These are phyloP conservation scores for Pleurotus citrinopileatus DNA, from an alignment of 768 basidiomycete genomes.

Conservation along the genomic window DNA sequence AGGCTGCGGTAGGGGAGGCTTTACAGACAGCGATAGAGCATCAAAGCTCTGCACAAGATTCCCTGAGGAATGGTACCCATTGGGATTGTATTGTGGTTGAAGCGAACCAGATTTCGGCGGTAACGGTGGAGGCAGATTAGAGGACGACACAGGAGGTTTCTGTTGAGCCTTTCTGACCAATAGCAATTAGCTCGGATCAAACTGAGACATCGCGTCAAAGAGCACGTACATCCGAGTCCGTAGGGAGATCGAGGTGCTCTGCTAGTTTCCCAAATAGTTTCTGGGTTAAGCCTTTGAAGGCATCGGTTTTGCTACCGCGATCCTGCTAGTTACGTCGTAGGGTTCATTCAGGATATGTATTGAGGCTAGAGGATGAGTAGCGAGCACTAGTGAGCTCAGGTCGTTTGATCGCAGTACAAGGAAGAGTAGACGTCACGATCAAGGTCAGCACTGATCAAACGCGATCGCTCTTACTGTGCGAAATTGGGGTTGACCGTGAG, in stretches of 20 bases:
- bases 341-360: no score
- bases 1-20: background rate
- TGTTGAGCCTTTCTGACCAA: background rate
- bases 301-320: background rate
- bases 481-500: no score
- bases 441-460: no score
- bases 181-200: background rate
- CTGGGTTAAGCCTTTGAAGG: slow-evolving; percentile 2
- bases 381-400: no score
- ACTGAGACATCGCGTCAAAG: background rate
- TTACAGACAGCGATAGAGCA: slow-evolving; percentile 27
- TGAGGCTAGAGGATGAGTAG: no score
- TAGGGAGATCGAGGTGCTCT: background rate
- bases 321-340: no score
- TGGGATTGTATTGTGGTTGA: slow-evolving; percentile 12
- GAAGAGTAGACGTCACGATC: no score
- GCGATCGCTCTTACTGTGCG: no score
- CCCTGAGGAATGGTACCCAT: slow-evolving; percentile 13
- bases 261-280: background rate
- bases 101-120: background rate
- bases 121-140: no score
- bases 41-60: slow-evolving; percentile 28
- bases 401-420: no score
- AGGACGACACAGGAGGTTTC: no score
- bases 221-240: background rate